Evolutionary conservation across 495 filamentous ascomycete species (phyloP).

Genomic region (Penicillium lividum): DNA sequence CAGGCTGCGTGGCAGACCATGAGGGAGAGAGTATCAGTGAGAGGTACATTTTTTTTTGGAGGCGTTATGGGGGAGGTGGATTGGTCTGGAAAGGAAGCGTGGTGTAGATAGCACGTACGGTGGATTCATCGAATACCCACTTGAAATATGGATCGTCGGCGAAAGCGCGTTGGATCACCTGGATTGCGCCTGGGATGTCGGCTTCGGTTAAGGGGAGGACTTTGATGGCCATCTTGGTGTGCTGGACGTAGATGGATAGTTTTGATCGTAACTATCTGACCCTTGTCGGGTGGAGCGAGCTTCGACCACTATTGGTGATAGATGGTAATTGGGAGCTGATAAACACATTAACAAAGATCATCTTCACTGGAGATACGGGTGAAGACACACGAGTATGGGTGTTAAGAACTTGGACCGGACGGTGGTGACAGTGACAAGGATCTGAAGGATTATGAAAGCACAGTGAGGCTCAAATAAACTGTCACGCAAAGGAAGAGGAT

Average conservation of each 20-base stretch:
- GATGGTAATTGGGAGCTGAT: no score
- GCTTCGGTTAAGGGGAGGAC: constrained; percentile 54
- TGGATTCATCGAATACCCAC: constrained; percentile 59
- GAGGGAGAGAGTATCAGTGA: no score
- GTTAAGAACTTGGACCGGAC: background rate
- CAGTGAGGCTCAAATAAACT: constrained; percentile 8
- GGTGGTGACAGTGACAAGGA: background rate
- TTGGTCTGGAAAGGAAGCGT: background rate
- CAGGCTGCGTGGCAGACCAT: background rate
- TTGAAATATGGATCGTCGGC: constrained; percentile 63
- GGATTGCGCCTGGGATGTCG: constrained; percentile 61
- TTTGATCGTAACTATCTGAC: background rate
- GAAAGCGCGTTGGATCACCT: constrained; percentile 57
- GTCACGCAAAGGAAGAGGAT: background rate
- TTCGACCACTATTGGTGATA: no score
- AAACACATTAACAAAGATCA: no score
- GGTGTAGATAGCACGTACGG: constrained; percentile 36
- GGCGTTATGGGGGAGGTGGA: constrained; percentile 22
- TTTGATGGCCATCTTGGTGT: constrained; percentile 48
- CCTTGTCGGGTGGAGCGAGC: background rate
- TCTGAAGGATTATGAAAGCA: background rate
- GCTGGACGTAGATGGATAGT: background rate
- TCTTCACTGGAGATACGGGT: no score
- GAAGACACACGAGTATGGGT: no score
- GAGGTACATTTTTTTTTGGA: background rate